Base-by-base conservation (phyloP, 306 rosid genomes). In the Macrotyloma uniflorum region DNA sequence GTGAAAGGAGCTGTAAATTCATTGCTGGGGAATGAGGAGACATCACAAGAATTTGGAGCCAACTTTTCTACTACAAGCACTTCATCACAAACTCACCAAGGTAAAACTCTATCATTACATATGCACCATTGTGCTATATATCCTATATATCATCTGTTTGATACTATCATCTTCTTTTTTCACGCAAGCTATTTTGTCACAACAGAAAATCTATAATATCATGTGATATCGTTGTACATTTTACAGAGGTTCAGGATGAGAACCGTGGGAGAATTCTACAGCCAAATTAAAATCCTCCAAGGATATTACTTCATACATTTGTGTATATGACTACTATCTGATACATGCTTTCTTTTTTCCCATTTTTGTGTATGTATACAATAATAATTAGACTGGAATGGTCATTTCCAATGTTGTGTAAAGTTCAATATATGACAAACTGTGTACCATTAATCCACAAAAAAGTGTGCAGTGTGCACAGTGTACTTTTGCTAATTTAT, bases 1-100 rank as follows among this genome's bases (percentile, higher is more conserved):
- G 80, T 95, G 78, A 92, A 43, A 82, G 96, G 87, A 70, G 96
- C 93, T 77, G 91, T 95, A 3, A 76, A 62, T 83, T 93, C 99
- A 45, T 75, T 95, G 72, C 86, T 89, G 3, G 46, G 83, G 61
- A 86, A 86, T 19, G 89, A 85, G 12, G 93, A 87, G 38, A 70
- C 80, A 10, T 35, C 83, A 45, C 83, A 78, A 71, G 76, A 72
- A 59, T 15, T 77, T 67, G 67, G 20, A 38, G 63, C 50, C 10
- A 79, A 85, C 8, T 85, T 47, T 62, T 70, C 91, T 38, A 61
- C 85, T n/a, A 22, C 28, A 50, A 61, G 54, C 12, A 6, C 79
- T 35, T 80, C 93, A 3, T 55, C 89, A 12, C 83, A 79, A 30
- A 62, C 87, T 76, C 85, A 69, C 63, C 80, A 82, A 83, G 93